A percentile compares a stretch with the other conserved stretches of the same genome.
Evolutionary conservation across 2,329 filamentous ascomycete genomes (phyloP).

Genomic region (Cladosporium sp.): DNA sequence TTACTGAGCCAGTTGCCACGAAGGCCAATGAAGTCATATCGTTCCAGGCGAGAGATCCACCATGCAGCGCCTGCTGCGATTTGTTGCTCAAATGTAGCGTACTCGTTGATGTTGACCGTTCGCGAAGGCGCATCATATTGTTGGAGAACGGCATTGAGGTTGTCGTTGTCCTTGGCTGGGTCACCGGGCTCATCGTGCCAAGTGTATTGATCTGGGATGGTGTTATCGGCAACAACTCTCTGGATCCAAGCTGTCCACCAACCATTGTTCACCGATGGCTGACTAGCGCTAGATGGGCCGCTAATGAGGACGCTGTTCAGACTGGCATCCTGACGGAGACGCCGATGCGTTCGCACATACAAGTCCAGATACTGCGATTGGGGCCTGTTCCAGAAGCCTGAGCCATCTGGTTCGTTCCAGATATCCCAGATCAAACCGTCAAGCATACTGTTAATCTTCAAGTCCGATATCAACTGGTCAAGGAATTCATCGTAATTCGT

Average conservation of each 20-base stretch:
- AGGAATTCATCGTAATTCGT: constrained; percentile 42
- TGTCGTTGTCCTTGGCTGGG: constrained; percentile 23
- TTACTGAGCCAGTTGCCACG: constrained; percentile 45
- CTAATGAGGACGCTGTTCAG: neutral
- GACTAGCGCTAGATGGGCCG: constrained; percentile 37
- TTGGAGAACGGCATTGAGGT: constrained; percentile 28
- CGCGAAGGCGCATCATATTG: constrained; percentile 31
- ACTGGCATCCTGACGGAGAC: neutral
- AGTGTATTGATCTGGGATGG: constrained; percentile 42
- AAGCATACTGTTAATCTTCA: constrained; percentile 35
- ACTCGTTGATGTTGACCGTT: constrained; percentile 49
- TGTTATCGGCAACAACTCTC: constrained; percentile 34
- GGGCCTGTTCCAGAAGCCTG: constrained; percentile 34
- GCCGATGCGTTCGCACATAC: constrained; percentile 37
- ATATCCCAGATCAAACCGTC: constrained; percentile 44
- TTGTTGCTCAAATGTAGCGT: constrained; percentile 40
- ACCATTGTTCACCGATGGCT: constrained; percentile 31
- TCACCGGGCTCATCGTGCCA: constrained; percentile 41
- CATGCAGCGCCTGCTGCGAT: constrained; percentile 33
- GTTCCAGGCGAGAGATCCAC: constrained; percentile 47
- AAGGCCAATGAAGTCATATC: constrained; percentile 40
- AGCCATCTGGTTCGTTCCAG: constrained; percentile 52
- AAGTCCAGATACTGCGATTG: constrained; percentile 40
- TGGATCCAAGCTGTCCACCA: constrained; percentile 41
- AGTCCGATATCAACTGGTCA: constrained; percentile 34